phyloP scores from a whole-genome alignment of 306 rosid genomes.

The Begonia peltatifolia region DNA sequence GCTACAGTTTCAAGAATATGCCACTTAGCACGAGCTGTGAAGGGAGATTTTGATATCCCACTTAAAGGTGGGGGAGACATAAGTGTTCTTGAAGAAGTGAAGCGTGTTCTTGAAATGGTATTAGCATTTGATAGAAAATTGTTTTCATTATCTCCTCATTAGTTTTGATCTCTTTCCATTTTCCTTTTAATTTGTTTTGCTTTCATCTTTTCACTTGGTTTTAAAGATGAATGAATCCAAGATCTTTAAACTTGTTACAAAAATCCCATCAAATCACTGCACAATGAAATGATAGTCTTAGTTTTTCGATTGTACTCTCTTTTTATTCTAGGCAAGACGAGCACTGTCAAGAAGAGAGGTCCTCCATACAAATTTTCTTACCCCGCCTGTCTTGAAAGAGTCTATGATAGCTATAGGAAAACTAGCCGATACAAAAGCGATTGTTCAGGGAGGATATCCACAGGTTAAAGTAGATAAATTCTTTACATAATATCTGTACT shows the following conservation, averaged over 20 bases:
- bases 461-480: conserved; percentile 36
- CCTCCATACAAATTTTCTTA: conserved; percentile 73
- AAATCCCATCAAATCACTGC: too few relatives aligned
- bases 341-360: conserved; percentile 65
- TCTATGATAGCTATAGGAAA: conserved; percentile 61
- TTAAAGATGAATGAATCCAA: too few relatives aligned
- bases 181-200: neutral
- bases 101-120: conserved; percentile 82
- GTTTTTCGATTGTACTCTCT: neutral
- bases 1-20: conserved; percentile 34
- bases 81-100: conserved; percentile 61
- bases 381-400: conserved; percentile 81
- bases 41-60: conserved; percentile 46
- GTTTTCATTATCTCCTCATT: conserved; percentile 5
- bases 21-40: conserved; percentile 51
- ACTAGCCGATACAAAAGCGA: conserved; percentile 60
- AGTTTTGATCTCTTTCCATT: neutral
- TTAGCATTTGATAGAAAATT: conserved; percentile 11
- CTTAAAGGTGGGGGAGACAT: conserved; percentile 60
- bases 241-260: too few relatives aligned
- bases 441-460: conserved; percentile 89
- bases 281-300: too few relatives aligned
- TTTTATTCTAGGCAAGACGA: conserved; percentile 49
- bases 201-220: neutral
- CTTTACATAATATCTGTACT: conserved; percentile 1